Base-by-base conservation (phyloP, 2,329 filamentous ascomycete species). In the Penicillium sp. region DNA sequence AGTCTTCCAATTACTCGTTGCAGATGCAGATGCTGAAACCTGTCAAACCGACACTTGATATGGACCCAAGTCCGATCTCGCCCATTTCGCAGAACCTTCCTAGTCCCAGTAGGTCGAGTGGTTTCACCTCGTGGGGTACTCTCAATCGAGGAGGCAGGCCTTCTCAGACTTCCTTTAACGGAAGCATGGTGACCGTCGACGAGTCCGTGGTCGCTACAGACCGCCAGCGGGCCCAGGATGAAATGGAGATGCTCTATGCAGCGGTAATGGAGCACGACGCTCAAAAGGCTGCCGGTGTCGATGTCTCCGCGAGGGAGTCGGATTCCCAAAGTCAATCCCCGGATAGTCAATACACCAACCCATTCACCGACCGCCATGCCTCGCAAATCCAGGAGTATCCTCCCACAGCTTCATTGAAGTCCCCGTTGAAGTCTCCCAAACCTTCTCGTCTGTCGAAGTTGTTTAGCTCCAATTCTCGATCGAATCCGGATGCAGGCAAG, bases 221-320 rank as follows among this genome's bases (percentile, higher is more conserved):
- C 72, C 84, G 82, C 68, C 79, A 81, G 65, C 86, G 87, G 76
- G 85, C 89, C 57, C 86, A 94, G 70, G 80, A 86, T 58, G 89
- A 96, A 69, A 85, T 96, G 71, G 91, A 96, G 70, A 85, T 89
- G 63, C 85, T 97, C 69, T 97, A 96, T 74, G 90, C 86, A 55
- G 88, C 91, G 61, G 92, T 96, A 57, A 88, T 96, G 85, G 90
- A 91, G 70, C 89, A 95, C 63, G 92, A 96, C 58, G 80, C 78
- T 41, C 74, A 76, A 56, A 79, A 76, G 54, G 63, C 66, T 13
- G 60, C 65, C 1, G 60, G 53, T 10, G 40, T 62, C 6, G 55
- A 64, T 20, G 50, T 62, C 42, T 50, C 57, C 11, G 52, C 50
- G 31, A 54, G 57, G 18, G 47, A 60, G 41, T 44, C 46, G 30